Conservation (phyloP, 306 rosid genomes). For the Begonia fuchsioides region DNA sequence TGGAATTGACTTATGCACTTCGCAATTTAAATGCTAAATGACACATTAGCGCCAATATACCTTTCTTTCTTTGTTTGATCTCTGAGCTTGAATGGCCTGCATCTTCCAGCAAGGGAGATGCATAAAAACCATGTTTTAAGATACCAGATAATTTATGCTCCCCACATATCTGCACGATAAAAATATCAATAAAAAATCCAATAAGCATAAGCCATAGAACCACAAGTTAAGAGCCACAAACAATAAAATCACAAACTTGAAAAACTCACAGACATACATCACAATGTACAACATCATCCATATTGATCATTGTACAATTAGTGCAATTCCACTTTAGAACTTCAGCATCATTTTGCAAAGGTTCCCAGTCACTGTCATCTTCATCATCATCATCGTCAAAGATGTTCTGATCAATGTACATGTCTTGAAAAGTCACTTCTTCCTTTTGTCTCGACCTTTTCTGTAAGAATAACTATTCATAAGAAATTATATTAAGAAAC, state of each 20-base stretch:
- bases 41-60: conserved; percentile 19
- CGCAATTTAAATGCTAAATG: no score
- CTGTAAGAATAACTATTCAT: conserved; percentile 19
- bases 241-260: conserved; percentile 1
- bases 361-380: conserved; percentile 83
- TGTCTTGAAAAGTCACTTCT: conserved; percentile 63
- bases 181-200: conserved; percentile 3
- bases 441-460: conserved; percentile 36
- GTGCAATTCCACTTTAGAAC: conserved; percentile 69
- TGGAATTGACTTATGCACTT: no score
- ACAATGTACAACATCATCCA: conserved; percentile 28
- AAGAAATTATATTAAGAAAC: background rate
- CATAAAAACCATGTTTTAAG: conserved; percentile 47
- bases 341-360: conserved; percentile 37
- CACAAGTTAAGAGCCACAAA: conserved; percentile 7
- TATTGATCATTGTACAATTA: conserved; percentile 70
- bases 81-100: conserved; percentile 21
- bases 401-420: conserved; percentile 32
- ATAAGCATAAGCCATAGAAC: conserved; percentile 8
- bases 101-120: conserved; percentile 45
- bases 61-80: conserved; percentile 24
- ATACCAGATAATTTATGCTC: conserved; percentile 83
- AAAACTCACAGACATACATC: conserved; percentile 44
- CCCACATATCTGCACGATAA: conserved; percentile 54
- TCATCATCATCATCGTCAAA: conserved; percentile 51